A percentile compares a stretch with the other conserved stretches of the same genome.
Evolutionary conservation across 75 land plant species (phyloP).

Genomic region (Sequoia sempervirens): DNA sequence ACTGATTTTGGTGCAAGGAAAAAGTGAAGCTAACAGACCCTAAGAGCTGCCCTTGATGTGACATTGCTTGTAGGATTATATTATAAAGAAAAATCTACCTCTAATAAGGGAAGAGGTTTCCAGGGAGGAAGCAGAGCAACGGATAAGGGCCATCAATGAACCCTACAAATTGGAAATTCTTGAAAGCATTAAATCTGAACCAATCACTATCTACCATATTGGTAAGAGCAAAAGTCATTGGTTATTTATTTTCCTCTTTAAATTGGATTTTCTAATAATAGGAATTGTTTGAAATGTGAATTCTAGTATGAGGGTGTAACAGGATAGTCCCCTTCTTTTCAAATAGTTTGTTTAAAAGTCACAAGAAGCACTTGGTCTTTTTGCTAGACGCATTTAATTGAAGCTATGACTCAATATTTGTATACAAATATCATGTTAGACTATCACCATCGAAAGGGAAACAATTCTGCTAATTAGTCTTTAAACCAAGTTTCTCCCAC

Average conservation of each 20-base stretch:
- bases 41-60: not conserved
- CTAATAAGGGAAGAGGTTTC: constrained; percentile 87
- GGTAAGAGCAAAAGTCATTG: constrained; percentile 34
- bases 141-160: constrained; percentile 80
- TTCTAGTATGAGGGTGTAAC: not conserved
- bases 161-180: constrained; percentile 94
- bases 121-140: constrained; percentile 77
- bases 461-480: not conserved
- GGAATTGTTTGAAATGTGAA: not conserved
- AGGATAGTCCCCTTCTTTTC: not conserved
- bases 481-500: not conserved
- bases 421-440: not conserved
- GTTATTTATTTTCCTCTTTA: not conserved
- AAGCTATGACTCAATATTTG: not conserved
- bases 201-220: constrained; percentile 93
- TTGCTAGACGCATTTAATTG: not conserved
- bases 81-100: constrained; percentile 80
- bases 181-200: constrained; percentile 84
- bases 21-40: not conserved
- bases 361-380: not conserved
- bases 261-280: not conserved
- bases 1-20: not conserved
- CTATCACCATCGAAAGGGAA: not conserved
- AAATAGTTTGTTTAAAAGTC: not conserved
- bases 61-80: constrained; percentile 80